phyloP scores from a whole-genome alignment of 257 asterid genomes.

The Ajuga chamaepitys region DNA sequence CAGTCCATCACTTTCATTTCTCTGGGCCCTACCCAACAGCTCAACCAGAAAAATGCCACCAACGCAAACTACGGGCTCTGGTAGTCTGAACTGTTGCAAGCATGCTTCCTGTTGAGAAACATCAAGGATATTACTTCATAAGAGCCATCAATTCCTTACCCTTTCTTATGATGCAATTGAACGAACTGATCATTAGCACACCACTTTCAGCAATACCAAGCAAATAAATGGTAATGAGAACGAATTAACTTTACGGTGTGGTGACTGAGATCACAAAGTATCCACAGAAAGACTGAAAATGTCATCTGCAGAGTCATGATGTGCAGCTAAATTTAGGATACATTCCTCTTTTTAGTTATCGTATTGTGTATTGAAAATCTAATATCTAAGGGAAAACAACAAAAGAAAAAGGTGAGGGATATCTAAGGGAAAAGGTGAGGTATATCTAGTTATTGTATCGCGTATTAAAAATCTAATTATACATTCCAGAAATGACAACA shows the following conservation, averaged over 20 bases:
- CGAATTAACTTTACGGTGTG: not conserved
- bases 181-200: not conserved
- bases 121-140: not conserved
- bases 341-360: too few species aligned
- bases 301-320: not conserved
- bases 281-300: not conserved
- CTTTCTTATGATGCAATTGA: not conserved
- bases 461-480: too few species aligned
- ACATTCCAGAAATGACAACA: too few species aligned
- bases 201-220: too few species aligned
- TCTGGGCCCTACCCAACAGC: conserved; percentile 46
- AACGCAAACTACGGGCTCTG: conserved; percentile 45
- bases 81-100: conserved; percentile 47
- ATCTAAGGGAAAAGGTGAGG: too few species aligned
- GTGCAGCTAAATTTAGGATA: not conserved
- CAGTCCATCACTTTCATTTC: conserved; percentile 27
- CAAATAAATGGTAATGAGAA: not conserved
- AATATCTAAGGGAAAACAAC: too few species aligned
- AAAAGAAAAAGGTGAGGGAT: too few species aligned
- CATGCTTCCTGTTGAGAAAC: conserved; percentile 28
- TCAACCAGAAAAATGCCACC: conserved; percentile 55
- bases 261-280: not conserved
- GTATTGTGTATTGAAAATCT: too few species aligned
- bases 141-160: not conserved
- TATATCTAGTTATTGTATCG: too few species aligned